phyloP scores from a whole-genome alignment of 306 rosid species.

The Myrica gale region DNA sequence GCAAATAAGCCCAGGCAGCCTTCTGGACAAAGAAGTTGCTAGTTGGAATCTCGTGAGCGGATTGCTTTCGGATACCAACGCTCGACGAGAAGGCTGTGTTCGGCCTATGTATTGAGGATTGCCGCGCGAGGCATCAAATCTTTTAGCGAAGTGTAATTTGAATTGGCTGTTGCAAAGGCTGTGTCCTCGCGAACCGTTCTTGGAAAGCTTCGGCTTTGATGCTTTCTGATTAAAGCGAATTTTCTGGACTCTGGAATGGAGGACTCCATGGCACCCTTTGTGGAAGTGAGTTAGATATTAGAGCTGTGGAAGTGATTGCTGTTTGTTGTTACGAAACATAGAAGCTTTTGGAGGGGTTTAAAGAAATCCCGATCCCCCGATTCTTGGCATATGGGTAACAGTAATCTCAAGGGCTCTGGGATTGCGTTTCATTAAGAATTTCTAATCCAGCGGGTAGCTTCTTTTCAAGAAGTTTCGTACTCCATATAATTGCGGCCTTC shows the following conservation, averaged over 20 bases:
- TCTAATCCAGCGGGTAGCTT: too few species aligned
- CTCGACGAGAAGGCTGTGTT: background rate
- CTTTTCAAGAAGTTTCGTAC: too few species aligned
- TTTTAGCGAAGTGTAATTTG: background rate
- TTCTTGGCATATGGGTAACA: too few species aligned
- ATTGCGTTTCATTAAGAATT: too few species aligned
- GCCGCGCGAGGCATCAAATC: background rate
- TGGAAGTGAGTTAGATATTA: too few species aligned
- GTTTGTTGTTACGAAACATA: background rate
- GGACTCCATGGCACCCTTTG: background rate
- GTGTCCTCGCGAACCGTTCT: background rate
- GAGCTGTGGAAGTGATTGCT: background rate
- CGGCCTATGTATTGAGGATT: background rate
- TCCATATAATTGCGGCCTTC: too few species aligned
- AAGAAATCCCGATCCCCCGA: too few species aligned
- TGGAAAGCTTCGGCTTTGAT: constrained; percentile 3
- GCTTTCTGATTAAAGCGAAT: background rate
- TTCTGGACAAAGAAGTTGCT: background rate
- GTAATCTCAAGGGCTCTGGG: too few species aligned
- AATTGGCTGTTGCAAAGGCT: background rate
- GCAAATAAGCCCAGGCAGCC: constrained; percentile 16
- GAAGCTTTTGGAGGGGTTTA: too few species aligned
- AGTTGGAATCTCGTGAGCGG: background rate
- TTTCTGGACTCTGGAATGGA: background rate
- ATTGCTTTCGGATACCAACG: background rate